Base-by-base conservation (phyloP, 1,284 basidiomycete genomes). In the Kwoniella shivajii region DNA sequence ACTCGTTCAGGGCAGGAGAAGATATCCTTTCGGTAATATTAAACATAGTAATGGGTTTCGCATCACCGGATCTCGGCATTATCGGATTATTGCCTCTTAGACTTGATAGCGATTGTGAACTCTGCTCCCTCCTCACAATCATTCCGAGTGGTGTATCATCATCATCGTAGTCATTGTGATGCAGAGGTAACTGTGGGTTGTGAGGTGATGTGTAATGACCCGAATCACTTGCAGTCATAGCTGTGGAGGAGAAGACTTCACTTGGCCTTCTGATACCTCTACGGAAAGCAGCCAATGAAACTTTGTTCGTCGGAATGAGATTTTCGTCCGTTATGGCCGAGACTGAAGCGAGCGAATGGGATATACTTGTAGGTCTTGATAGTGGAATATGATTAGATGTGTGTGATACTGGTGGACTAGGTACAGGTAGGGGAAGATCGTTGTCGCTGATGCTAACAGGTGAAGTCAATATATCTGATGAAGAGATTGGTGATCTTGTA, bases 211-310 rank as follows among this genome's bases (percentile, higher is more conserved):
- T 16, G 18, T 55, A 39, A 46, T 54, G 54, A 36, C 61, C 57
- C 9, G 50, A 33, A 45, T 63, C 64, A 34, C 60, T 65, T 49
- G 59, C 59, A 6, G 60, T 53, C 22, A 22, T 20, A n/a, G n/a
- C n/a, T n/a, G n/a, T n/a, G n/a, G n/a, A n/a, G 20, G 33, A 42
- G 9, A 46, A 16, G 13, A 46, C 57, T 36, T 69, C 66, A 44
- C 69, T 72, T 1, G 71, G 69, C 13, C 74, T 56, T 14, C 75
- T 56, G 11, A 75, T 65, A 0, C 66, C 68, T 49, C 66, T 68
- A 41, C 71, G 54, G 60, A 76, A 76, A 0, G 72, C 73, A 1
- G 68, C 75, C 9, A 69, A 69, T 24, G 65, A 69, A 42, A 75
- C 65, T 30, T 65, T 57, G 27, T 56, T 66, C 3, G 66, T 56